A percentile compares a stretch with the other conserved stretches of the same genome.
phyloP scores from a whole-genome alignment of 495 filamentous ascomycete species.

The Aspergillus sclerotioniger region DNA sequence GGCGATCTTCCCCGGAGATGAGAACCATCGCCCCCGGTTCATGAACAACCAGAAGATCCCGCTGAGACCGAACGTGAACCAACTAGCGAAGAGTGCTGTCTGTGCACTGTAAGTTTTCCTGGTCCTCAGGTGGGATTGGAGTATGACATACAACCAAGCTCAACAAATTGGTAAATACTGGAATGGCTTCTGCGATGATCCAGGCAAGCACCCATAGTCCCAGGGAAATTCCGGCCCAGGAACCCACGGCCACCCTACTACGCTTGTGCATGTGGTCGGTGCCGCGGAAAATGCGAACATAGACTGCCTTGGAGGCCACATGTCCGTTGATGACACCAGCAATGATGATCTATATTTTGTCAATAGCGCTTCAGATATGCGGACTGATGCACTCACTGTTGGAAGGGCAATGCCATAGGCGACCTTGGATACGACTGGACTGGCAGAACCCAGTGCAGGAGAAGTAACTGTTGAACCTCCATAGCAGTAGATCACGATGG shows the following conservation, averaged over 20 bases:
- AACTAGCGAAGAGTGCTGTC: constrained; percentile 42
- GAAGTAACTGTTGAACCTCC: constrained; percentile 65
- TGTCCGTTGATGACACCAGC: constrained; percentile 70
- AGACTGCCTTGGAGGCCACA: constrained; percentile 62
- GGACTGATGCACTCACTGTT: constrained; percentile 42
- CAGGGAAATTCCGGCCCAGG: constrained; percentile 59
- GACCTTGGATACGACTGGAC: constrained; percentile 58
- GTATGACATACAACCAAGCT: constrained; percentile 41
- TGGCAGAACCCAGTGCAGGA: constrained; percentile 71
- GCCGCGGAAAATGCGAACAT: constrained; percentile 57
- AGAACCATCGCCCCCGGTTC: constrained; percentile 37
- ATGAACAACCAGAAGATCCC: constrained; percentile 47
- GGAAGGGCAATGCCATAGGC: constrained; percentile 79
- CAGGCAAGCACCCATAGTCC: constrained; percentile 63
- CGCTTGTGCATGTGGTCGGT: constrained; percentile 62
- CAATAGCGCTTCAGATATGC: background rate
- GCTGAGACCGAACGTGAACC: constrained; percentile 35
- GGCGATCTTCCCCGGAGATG: constrained; percentile 33
- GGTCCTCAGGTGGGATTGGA: constrained; percentile 27
- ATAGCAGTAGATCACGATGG: constrained; percentile 64
- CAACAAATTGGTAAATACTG: constrained; percentile 67
- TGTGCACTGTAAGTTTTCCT: constrained; percentile 16
- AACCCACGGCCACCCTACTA: constrained; percentile 45
- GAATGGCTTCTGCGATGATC: constrained; percentile 70
- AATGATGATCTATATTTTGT: constrained; percentile 43